Percentiles rank a stretch among this genome's conserved stretches.
Evolutionary conservation across 345 rosid genomes (phyloP).

Genomic region (Turnera subulata): DNA sequence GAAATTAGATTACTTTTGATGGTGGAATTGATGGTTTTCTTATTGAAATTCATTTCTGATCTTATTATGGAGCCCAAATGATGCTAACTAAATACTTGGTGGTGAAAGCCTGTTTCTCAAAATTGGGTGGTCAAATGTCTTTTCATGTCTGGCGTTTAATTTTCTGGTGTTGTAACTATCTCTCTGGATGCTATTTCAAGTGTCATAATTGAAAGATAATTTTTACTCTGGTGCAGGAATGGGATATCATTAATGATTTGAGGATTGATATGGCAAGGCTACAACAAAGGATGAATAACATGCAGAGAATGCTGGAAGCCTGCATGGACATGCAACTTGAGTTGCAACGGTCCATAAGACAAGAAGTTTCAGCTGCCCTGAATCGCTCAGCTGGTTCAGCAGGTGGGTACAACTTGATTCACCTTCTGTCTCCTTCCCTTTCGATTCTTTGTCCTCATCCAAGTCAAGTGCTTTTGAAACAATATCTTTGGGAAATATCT

Average conservation of each 20-base stretch:
- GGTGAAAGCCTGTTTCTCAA: too few species aligned
- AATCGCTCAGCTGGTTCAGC: conserved; percentile 49
- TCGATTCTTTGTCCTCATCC: background rate
- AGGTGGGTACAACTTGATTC: conserved; percentile 37
- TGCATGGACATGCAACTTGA: conserved; percentile 99
- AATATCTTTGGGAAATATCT: too few species aligned
- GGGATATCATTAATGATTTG: conserved; percentile 76
- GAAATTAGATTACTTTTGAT: background rate
- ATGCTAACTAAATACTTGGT: background rate
- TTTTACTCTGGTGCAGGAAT: conserved; percentile 48
- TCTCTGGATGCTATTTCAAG: too few species aligned
- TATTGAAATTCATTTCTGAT: background rate
- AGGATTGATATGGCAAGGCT: conserved; percentile 89
- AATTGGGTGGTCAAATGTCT: background rate
- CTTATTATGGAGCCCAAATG: background rate
- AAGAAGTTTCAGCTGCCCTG: conserved; percentile 85
- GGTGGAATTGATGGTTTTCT: background rate
- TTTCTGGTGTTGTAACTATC: too few species aligned
- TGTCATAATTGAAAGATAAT: background rate
- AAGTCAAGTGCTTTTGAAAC: too few species aligned
- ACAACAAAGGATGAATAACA: conserved; percentile 88
- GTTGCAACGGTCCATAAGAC: conserved; percentile 84
- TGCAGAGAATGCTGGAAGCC: conserved; percentile 89
- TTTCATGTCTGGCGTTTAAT: too few species aligned
- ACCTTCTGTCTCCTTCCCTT: background rate